Evolutionary conservation across 1,284 basidiomycete species (phyloP), one percentile per base, ranked within the genome.

Genomic region (Athelia sp.): DNA sequence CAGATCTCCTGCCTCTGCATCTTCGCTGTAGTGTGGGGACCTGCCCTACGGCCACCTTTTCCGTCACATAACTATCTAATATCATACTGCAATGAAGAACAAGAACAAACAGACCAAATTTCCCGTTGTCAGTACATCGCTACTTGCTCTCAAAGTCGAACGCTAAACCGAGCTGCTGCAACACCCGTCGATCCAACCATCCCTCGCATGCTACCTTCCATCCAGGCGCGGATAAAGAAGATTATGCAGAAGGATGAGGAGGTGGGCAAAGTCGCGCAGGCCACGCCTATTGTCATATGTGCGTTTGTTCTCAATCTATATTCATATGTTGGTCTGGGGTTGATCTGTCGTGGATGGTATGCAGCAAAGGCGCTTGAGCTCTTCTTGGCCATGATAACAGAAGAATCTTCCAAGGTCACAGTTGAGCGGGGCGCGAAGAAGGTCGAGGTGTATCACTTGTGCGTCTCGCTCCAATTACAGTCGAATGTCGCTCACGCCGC

Each of bases 231-330:
- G 49, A 99, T 98, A 74, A 99, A 98, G 79, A 93, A 95, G 75
- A 98, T 99, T 54, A 99, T 99, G 93, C 96, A 99, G 74, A 94
- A 96, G 66, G 96, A 99, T 65, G 97, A 99, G 65, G 96, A 99
- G 66, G 96, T 99, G 15, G 96, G 97, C 50, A 99, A 99, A 69
- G 93, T 99, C 17, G 95, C 97, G 1, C 92, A 94, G 63, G 95
- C 93, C 14, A 98, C 96, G 3, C 97, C 97, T 0, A 84, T 99
- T 51, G 90, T 98, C 54, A 97, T 99, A 60, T 99, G 97, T 98
- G 64, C 68, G 93, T 82, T 29, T 29, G 13, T 29, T 13, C 26
- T 29, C 26, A 13, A 29, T 29, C 26, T 13, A 29, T n/a, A n/a
- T n/a, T 18, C 32, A 26, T 22, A 34, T 29, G 26, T 4, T 13